phyloP scores from a whole-genome alignment of 2,329 filamentous ascomycete genomes.

The Eutypa lata region DNA sequence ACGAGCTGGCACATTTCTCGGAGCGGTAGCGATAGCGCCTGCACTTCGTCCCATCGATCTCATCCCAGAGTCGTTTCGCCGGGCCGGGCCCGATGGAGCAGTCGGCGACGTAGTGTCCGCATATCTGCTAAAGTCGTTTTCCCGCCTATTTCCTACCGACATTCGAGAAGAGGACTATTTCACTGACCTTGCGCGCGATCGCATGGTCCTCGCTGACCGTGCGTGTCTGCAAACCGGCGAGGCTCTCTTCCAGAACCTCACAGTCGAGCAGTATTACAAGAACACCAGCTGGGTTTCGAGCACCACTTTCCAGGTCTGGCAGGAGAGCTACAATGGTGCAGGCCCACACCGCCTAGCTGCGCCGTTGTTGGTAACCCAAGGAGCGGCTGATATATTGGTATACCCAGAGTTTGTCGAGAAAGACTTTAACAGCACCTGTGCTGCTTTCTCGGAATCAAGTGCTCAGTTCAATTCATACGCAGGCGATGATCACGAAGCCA shows the following conservation, averaged over 20 bases:
- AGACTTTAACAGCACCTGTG: no score
- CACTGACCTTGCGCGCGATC: slow-evolving; percentile 2
- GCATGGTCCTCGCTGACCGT: background rate
- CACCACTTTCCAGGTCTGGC: background rate
- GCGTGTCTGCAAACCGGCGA: background rate
- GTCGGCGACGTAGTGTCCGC: slow-evolving; percentile 6
- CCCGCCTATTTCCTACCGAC: slow-evolving; percentile 16
- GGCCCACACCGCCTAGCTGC: slow-evolving; percentile 15
- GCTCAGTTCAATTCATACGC: no score
- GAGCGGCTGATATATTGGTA: slow-evolving; percentile 2
- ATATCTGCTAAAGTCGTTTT: slow-evolving; percentile 2
- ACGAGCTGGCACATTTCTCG: background rate
- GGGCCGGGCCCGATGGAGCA: slow-evolving; percentile 8
- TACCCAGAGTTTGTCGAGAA: no score
- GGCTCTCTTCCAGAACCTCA: background rate
- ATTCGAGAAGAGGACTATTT: slow-evolving; percentile 13
- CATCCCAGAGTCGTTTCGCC: background rate
- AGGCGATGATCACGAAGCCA: no score
- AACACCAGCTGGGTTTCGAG: background rate
- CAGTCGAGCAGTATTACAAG: background rate
- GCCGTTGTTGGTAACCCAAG: slow-evolving; percentile 21
- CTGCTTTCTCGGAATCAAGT: no score
- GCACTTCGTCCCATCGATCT: no score
- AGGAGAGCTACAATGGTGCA: slow-evolving; percentile 10
- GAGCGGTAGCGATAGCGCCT: no score